A percentile compares a stretch with the other conserved stretches of the same genome.
Conservation (phyloP, 495 filamentous ascomycete species). For the Tuber calosporum region DNA sequence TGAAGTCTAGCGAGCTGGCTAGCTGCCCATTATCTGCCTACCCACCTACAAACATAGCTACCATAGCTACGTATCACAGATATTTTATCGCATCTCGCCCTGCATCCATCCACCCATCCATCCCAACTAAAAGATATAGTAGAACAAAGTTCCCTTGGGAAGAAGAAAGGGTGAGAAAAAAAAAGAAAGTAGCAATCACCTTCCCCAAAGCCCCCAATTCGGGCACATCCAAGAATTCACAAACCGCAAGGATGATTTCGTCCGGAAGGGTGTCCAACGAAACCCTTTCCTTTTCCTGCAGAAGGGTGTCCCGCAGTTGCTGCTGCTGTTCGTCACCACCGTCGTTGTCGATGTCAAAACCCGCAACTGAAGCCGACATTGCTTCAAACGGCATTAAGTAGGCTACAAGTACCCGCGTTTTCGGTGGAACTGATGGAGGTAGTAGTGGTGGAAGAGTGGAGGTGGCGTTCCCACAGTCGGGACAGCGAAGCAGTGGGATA, state of each 20-base stretch:
- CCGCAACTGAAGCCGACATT: conserved; percentile 3
- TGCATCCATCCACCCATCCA: neutral
- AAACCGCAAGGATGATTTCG: conserved; percentile 53
- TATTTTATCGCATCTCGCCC: neutral
- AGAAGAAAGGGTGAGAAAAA: conserved; percentile 27
- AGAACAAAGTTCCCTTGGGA: conserved; percentile 11
- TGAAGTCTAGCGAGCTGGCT: neutral
- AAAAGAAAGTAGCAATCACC: conserved; percentile 44
- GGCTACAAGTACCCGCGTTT: neutral
- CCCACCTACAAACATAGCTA: neutral
- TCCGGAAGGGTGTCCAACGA: conserved; percentile 47
- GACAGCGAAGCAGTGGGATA: conserved; percentile 2
- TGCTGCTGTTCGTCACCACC: neutral
- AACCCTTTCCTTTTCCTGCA: neutral
- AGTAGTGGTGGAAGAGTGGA: neutral
- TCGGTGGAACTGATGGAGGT: neutral
- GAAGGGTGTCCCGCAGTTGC: neutral
- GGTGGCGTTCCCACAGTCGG: neutral
- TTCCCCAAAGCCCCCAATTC: conserved; percentile 53
- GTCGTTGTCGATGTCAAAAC: neutral
- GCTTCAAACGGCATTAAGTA: neutral
- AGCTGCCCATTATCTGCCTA: neutral
- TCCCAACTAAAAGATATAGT: conserved; percentile 2
- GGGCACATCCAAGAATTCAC: conserved; percentile 52
- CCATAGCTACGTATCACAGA: conserved; percentile 2